Percentiles rank a stretch among this genome's conserved stretches.
Evolutionary conservation across 352 stramenopile species (phyloP).

Genomic region (Phytophthora vignae): DNA sequence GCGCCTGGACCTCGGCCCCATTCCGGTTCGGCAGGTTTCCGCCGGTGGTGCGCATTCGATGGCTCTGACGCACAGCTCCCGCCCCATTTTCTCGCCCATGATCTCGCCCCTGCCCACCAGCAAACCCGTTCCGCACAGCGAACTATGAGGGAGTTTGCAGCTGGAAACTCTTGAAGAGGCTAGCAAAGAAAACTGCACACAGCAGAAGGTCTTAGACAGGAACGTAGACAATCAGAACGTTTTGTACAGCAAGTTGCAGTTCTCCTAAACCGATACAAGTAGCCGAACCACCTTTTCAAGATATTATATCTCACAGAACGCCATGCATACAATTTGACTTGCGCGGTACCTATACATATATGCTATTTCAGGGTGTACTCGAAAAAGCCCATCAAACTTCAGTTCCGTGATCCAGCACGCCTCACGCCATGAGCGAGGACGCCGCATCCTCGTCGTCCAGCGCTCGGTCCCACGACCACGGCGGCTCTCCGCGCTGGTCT

Average conservation of each 20-base stretch:
- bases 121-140: constrained; percentile 33
- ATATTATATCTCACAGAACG: background rate
- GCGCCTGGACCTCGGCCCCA: constrained; percentile 57
- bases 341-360: background rate
- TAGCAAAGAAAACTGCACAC: constrained; percentile 2
- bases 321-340: background rate
- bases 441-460: constrained; percentile 31
- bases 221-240: constrained; percentile 8
- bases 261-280: constrained; percentile 10
- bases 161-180: background rate
- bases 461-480: constrained; percentile 10
- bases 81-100: constrained; percentile 65
- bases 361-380: constrained; percentile 3
- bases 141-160: constrained; percentile 24
- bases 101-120: constrained; percentile 51
- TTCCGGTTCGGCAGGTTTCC: constrained; percentile 75
- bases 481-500: constrained; percentile 21
- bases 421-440: constrained; percentile 30
- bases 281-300: background rate
- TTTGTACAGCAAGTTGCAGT: constrained; percentile 28
- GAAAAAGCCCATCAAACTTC: background rate
- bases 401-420: background rate
- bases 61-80: constrained; percentile 73
- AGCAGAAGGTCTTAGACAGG: constrained; percentile 8
- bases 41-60: constrained; percentile 79